Percentiles rank a stretch among this genome's conserved stretches.
Evolutionary conservation across 2,329 filamentous ascomycete species (phyloP).

Genomic region (Trichoderma brevicompactum): DNA sequence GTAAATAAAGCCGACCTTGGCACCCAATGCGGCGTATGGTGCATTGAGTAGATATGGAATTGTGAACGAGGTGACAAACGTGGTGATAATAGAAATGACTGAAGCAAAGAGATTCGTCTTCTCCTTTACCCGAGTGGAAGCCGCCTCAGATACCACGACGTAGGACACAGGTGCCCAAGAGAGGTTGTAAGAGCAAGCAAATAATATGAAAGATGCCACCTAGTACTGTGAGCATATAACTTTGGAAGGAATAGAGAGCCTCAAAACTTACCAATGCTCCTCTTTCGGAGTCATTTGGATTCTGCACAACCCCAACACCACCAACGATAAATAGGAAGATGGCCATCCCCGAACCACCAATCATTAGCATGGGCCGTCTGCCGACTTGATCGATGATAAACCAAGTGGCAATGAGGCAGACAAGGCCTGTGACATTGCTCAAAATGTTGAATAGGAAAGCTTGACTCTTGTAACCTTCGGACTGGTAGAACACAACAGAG

Average conservation of each 20-base stretch:
- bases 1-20: constrained; percentile 48
- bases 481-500: constrained; percentile 39
- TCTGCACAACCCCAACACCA: constrained; percentile 30
- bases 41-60: constrained; percentile 45
- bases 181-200: constrained; percentile 35
- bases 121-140: constrained; percentile 38
- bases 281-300: constrained; percentile 24
- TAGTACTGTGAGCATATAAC: constrained; percentile 2
- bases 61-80: constrained; percentile 43
- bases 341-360: constrained; percentile 36
- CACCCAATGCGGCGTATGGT: constrained; percentile 42
- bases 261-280: constrained; percentile 16
- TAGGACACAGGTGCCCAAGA: constrained; percentile 40
- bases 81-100: constrained; percentile 39
- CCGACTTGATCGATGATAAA: constrained; percentile 37
- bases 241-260: neutral
- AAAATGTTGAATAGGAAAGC: constrained; percentile 38
- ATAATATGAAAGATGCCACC: constrained; percentile 39
- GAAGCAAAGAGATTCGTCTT: constrained; percentile 40
- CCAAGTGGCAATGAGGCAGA: constrained; percentile 34
- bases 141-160: constrained; percentile 36
- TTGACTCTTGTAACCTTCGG: constrained; percentile 35
- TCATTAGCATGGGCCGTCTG: constrained; percentile 35
- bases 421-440: constrained; percentile 29
- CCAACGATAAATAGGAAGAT: constrained; percentile 36